Evolutionary conservation across 1,284 basidiomycete species (phyloP), one percentile per base, ranked within the genome.

Genomic region (Ceratobasidium sp.): DNA sequence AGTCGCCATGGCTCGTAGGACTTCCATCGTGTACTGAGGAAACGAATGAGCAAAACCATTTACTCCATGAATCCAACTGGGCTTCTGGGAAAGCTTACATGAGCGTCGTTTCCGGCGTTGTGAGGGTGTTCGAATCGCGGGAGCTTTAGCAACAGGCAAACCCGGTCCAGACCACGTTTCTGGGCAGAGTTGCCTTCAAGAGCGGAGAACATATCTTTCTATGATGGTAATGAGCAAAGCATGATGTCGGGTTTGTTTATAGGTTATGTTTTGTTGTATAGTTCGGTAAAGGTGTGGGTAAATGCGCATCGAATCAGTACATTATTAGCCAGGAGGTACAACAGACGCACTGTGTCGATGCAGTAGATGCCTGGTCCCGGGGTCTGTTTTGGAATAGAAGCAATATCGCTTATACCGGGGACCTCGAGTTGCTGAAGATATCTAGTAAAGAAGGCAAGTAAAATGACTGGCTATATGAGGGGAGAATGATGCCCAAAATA

Each of bases 21-120:
- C 87, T 59, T 86, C 80, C 62, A 92, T 80, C 0, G 92, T 93
- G 76, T 87, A 92, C 90, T 92, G 14, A 11, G 23, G 47, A 50
- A 32, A 47, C 66, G 44, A n/a, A 14, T 23, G 52, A 47, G 26
- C 46, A 35, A 43, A 26, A 49, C 44, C 46, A 73, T 47, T 38
- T 38, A 8, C n/a, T 8, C 23, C 41, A 14, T 13, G 11, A 16
- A 43, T 43, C 57, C 35, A 47, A 28, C 5, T n/a, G 16, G 35
- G 21, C 46, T 50, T 54, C 43, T 47, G 55, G 49, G 59, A 38
- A 57, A 50, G 38, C 88, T 69, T 78, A 92, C 92, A 78, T 90
- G 85, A 0, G 93, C 93, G 80, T 95, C 93, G 78, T 95, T 95
- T 0, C 93, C 93, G 1, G 92, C 92, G 79, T 95, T 95, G 82